Conservation (phyloP, 2,329 filamentous ascomycete species). For the Mollisiaceae sp. region DNA sequence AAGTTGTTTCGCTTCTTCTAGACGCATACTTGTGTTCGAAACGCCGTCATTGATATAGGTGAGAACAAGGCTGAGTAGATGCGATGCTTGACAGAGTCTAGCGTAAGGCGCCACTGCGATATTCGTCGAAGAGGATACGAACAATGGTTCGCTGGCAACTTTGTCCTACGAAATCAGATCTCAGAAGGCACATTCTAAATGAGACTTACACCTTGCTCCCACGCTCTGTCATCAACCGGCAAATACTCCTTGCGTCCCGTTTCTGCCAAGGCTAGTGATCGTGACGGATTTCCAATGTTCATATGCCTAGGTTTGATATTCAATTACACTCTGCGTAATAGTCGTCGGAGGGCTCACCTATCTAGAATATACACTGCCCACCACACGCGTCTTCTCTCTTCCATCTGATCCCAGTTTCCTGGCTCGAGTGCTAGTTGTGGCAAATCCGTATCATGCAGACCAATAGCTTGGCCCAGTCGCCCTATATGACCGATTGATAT, state of each 20-base stretch:
- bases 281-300: constrained; percentile 16
- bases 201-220: constrained; percentile 13
- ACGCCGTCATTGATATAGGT: constrained; percentile 11
- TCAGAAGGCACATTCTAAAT: not conserved
- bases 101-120: constrained; percentile 14
- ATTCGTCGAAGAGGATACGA: constrained; percentile 19
- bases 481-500: constrained; percentile 34
- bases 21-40: not conserved
- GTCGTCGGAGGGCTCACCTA: constrained; percentile 2
- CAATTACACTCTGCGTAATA: not conserved
- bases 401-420: constrained; percentile 16
- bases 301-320: constrained; percentile 8
- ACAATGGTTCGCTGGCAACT: constrained; percentile 12
- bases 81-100: constrained; percentile 12
- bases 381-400: constrained; percentile 19
- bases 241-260: constrained; percentile 6
- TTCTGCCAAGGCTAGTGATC: constrained; percentile 14
- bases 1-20: constrained; percentile 11
- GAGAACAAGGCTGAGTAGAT: constrained; percentile 17
- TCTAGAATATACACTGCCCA: constrained; percentile 19
- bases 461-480: constrained; percentile 13
- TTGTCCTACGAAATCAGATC: constrained; percentile 3
- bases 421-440: constrained; percentile 16
- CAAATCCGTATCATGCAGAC: constrained; percentile 14
- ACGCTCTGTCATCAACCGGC: constrained; percentile 16